A percentile compares a stretch with the other conserved stretches of the same genome.
Conservation (phyloP, 768 basidiomycete genomes). For the Trametes coccinea region DNA sequence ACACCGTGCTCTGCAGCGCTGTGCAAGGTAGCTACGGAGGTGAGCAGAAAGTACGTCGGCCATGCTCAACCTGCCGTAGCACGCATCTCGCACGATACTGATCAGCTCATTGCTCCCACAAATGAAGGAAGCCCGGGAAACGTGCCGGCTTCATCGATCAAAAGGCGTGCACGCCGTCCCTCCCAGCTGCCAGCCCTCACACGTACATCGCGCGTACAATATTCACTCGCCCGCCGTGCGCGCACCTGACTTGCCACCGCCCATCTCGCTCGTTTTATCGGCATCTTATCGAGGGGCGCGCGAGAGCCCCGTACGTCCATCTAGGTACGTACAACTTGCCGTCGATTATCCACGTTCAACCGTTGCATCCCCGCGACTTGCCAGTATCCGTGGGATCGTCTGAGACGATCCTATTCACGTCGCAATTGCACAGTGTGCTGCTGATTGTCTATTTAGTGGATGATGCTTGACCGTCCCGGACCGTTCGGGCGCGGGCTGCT, state of each 20-base stretch:
- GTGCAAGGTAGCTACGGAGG: too few relatives aligned
- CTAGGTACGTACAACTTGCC: too few relatives aligned
- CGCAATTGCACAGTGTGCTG: too few relatives aligned
- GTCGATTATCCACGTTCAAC: too few relatives aligned
- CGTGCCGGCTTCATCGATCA: constrained; percentile 9
- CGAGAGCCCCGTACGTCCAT: too few relatives aligned
- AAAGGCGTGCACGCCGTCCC: neutral
- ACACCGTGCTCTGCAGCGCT: too few relatives aligned
- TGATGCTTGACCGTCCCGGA: neutral
- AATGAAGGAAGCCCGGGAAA: neutral
- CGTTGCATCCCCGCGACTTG: too few relatives aligned
- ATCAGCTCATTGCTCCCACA: neutral
- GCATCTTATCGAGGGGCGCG: neutral
- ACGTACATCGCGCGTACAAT: constrained; percentile 6
- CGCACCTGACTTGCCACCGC: neutral
- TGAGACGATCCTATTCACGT: too few relatives aligned
- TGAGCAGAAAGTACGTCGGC: too few relatives aligned
- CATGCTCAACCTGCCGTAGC: too few relatives aligned
- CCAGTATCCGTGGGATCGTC: too few relatives aligned
- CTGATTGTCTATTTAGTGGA: too few relatives aligned
- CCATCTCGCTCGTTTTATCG: neutral
- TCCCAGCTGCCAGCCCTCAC: neutral
- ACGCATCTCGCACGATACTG: neutral
- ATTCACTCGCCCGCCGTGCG: neutral
- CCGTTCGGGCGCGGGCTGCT: neutral